phyloP scores from a whole-genome alignment of 2,329 filamentous ascomycete genomes.

The Coniochaeta hoffmannii region DNA sequence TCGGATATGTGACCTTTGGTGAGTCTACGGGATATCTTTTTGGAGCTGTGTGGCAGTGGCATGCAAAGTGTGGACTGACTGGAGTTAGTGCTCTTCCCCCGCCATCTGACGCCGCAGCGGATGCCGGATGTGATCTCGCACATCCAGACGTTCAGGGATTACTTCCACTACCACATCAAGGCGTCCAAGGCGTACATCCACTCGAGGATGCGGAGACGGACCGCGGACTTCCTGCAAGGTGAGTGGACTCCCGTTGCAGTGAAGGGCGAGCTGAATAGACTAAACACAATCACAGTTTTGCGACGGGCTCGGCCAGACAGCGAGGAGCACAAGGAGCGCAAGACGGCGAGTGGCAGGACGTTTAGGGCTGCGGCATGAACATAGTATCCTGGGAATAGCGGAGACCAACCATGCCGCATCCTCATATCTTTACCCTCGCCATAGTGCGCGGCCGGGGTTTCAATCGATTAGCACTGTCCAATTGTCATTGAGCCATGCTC shows the following conservation, averaged over 20 bases:
- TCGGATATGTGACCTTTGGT: constrained; percentile 99
- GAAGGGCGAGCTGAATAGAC: constrained; percentile 27
- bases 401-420: not conserved
- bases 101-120: constrained; percentile 83
- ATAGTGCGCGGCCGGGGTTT: not conserved
- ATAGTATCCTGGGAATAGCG: too few species aligned
- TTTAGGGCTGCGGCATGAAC: too few species aligned
- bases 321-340: constrained; percentile 86
- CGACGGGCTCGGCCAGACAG: constrained; percentile 90
- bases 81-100: constrained; percentile 79
- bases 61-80: constrained; percentile 16
- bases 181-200: constrained; percentile 99
- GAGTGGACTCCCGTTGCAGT: constrained; percentile 19
- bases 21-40: constrained; percentile 21
- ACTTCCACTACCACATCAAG: constrained; percentile 99
- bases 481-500: too few species aligned
- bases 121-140: constrained; percentile 96
- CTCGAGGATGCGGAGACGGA: constrained; percentile 94
- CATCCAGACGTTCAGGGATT: constrained; percentile 99
- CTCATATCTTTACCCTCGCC: too few species aligned
- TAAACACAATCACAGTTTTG: constrained; percentile 57
- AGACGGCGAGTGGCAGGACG: constrained; percentile 93
- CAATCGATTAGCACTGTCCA: not conserved
- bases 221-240: constrained; percentile 97
- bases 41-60: not conserved